Evolutionary conservation across 805 yeast species (phyloP), one percentile per base, ranked within the genome.

Genomic region (Ogataea haglerorum): DNA sequence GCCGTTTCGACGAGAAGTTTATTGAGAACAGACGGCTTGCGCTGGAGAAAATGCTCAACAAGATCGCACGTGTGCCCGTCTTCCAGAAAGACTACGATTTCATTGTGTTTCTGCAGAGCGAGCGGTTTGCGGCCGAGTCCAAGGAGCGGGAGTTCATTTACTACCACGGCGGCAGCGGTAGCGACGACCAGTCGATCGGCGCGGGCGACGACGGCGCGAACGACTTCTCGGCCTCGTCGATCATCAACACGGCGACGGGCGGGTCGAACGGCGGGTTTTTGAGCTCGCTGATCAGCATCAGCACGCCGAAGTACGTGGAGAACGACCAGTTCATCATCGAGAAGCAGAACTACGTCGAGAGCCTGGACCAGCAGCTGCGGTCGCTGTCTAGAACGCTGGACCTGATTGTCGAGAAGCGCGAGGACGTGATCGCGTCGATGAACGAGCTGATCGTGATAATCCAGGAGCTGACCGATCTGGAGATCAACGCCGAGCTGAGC

Each of bases 1-100:
- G 98, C 4, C 74, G 96, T 47, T 89, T 93, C 63, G 88, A 88
- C 53, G 87, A 87, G 51, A 89, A 82, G 52, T 90, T 93, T 53
- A 80, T 93, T 37, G 97, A 93, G 61, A 79, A 79, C 48, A 76
- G 98, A 61, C 71, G 97, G 42, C 68, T 82, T 17, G 86, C 91
- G 5, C 70, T 93, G 56, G 96, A 91, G 57, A 79, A 73, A 52
- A 93, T 93, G 99, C 71, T 93, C 44, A 65, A 61, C 26, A 85
- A 84, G 56, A 82, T 87, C n/a, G 68, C 85, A 6, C 63, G 63
- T 25, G 78, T 75, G 46, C 68, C 76, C 0, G 55, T 56, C 1
- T 66, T 93, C 34, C 81, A 80, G 48, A 69, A 67, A 26, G 98
- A 93, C 61, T 67, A 72, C 2, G 97, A 88, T 57, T 84, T 89